These are phyloP conservation scores for Yamadazyma philogaea DNA, from an alignment of 805 yeast species.

Conservation along the genomic window DNA sequence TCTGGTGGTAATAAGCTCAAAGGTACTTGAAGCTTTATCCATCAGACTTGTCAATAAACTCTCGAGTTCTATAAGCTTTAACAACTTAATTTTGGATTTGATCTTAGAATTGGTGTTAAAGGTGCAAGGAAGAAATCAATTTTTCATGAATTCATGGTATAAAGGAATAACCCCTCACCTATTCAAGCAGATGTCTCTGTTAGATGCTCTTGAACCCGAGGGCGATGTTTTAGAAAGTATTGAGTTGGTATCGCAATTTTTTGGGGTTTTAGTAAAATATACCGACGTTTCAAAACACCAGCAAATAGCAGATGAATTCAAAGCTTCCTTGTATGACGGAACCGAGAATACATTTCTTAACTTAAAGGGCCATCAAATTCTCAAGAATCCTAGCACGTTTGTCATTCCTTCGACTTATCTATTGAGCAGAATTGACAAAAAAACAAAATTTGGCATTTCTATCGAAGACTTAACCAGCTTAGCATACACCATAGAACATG, in stretches of 20 bases:
- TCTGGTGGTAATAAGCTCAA: constrained; percentile 28
- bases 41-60: constrained; percentile 44
- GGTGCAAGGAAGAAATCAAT: constrained; percentile 29
- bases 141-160: constrained; percentile 42
- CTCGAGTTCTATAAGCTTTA: constrained; percentile 10
- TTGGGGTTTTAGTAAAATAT: constrained; percentile 41
- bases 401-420: constrained; percentile 45
- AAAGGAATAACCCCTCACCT: constrained; percentile 32
- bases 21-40: constrained; percentile 43
- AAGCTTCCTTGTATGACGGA: constrained; percentile 32
- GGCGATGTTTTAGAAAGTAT: constrained; percentile 17
- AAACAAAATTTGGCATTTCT: constrained; percentile 10
- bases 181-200: neutral
- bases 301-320: constrained; percentile 36
- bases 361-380: constrained; percentile 16
- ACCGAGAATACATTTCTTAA: constrained; percentile 10
- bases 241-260: constrained; percentile 40
- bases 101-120: constrained; percentile 27
- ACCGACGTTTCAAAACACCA: constrained; percentile 46
- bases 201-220: constrained; percentile 8
- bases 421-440: constrained; percentile 52
- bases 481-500: constrained; percentile 11
- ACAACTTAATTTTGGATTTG: constrained; percentile 17
- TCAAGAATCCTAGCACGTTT: constrained; percentile 26
- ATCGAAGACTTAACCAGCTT: constrained; percentile 9